Evolutionary conservation across 1,139 yeast genomes (phyloP), one percentile per base, ranked within the genome.

Genomic region (Suhomyces guaymorum): DNA sequence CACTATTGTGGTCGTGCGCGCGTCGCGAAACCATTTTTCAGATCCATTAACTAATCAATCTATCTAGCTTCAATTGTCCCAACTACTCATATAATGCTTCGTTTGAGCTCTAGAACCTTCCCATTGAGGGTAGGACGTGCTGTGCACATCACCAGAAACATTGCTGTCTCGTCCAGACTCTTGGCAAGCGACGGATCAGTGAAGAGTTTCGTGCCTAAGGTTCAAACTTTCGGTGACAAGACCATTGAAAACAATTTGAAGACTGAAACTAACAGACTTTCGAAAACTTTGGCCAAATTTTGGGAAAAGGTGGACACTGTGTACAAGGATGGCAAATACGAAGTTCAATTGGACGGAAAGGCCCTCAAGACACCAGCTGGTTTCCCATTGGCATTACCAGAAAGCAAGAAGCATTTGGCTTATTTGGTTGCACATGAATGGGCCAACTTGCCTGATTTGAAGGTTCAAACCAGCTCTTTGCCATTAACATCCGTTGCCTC

Each of bases 401-500:
- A 59, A 21, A 45, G 63, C 12, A 83, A 85, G 54, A 65, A 72
- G 28, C 60, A 76, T 15, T 66, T 92, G 45, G 96, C 97, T 0
- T 71, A 80, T 47, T 62, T 90, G 52, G 67, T 94, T 26, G 80
- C 80, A 27, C 89, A 88, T 53, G 99, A 92, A 63, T 94, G 98
- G 98, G 73, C 80, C 35, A 75, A 76, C 33, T 65, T 92, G 40
- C 79, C 95, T 1, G 73, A 75, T 38, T 70, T 83, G 44, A 78
- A 83, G 44, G 77, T 90, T 49, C 86, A 85, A 55, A 83, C 92
- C 20, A 85, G 84, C 54, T 69, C 87, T 15, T 70, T 92, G 32
- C 97, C 97, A 2, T 64, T 92, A 41, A 92, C 98, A 0, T 87
- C 96, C 0, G 61, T 92, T 34, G 83, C 86, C 1, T 80, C 97